Evolutionary conservation across 495 filamentous ascomycete species (phyloP).

Genomic region (Choiromyces venosus): DNA sequence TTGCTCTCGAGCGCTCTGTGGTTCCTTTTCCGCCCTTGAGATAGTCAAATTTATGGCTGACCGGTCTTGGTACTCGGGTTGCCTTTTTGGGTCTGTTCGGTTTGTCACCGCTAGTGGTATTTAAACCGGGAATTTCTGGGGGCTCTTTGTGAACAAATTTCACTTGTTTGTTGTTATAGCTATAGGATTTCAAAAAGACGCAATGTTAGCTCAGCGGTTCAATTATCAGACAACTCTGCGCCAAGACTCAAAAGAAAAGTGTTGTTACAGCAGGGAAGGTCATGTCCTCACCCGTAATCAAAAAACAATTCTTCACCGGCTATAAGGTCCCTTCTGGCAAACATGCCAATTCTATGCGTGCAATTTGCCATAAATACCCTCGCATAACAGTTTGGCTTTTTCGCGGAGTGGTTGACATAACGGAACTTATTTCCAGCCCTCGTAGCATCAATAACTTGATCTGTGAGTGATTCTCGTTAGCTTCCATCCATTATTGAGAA

Average conservation of each 20-base stretch:
- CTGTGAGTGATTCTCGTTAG: slow-evolving; percentile 9
- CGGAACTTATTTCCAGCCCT: slow-evolving; percentile 52
- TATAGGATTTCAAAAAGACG: neutral
- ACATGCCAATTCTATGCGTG: slow-evolving; percentile 63
- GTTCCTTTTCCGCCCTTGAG: slow-evolving; percentile 38
- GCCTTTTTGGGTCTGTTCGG: slow-evolving; percentile 35
- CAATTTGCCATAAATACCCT: slow-evolving; percentile 59
- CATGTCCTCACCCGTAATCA: slow-evolving; percentile 56
- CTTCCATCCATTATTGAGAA: slow-evolving; percentile 50
- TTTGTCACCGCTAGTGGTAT: slow-evolving; percentile 12
- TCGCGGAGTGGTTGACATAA: slow-evolving; percentile 63
- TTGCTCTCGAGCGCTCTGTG: slow-evolving; percentile 31
- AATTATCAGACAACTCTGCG: neutral
- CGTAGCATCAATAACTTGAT: slow-evolving; percentile 48
- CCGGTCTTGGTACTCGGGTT: slow-evolving; percentile 15
- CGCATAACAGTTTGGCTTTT: slow-evolving; percentile 52
- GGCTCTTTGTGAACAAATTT: slow-evolving; percentile 42
- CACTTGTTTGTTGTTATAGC: slow-evolving; percentile 37
- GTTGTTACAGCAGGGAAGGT: slow-evolving; percentile 35
- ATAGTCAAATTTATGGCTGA: slow-evolving; percentile 25
- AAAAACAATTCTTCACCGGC: slow-evolving; percentile 67
- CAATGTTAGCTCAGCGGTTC: neutral
- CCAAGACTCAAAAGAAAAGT: neutral
- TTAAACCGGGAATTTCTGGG: slow-evolving; percentile 10
- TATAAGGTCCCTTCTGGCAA: slow-evolving; percentile 54